These are phyloP conservation scores for Paramarasmius palmivorus DNA, from an alignment of 1,284 basidiomycete genomes.

Conservation along the genomic window DNA sequence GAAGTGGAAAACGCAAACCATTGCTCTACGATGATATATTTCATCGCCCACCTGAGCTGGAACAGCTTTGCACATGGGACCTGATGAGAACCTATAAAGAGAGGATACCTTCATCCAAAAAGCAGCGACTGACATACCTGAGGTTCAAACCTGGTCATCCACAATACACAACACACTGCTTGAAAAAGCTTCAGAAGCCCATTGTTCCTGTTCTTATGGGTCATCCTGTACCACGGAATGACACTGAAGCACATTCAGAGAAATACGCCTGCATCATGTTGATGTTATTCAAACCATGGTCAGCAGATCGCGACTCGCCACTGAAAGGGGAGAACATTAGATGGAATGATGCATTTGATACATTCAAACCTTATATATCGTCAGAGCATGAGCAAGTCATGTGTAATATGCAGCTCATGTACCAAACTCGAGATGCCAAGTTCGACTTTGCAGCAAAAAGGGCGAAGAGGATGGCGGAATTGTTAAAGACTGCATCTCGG, in stretches of 20 bases:
- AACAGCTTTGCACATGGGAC: constrained; percentile 14
- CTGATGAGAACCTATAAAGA: constrained; percentile 13
- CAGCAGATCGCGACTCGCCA: too few species aligned
- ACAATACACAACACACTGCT: constrained; percentile 11
- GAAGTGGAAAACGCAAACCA: too few species aligned
- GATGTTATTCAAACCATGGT: constrained; percentile 16
- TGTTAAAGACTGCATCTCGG: too few species aligned
- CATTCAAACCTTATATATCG: too few species aligned
- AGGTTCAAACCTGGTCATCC: constrained; percentile 14
- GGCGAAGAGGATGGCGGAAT: constrained; percentile 7
- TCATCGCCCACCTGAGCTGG: constrained; percentile 13
- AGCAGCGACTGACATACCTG: constrained; percentile 9
- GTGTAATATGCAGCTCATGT: constrained; percentile 14
- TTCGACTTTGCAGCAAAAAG: constrained; percentile 13
- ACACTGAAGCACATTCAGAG: constrained; percentile 3
- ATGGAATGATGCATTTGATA: too few species aligned
- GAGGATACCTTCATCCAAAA: constrained; percentile 10
- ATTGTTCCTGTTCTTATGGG: constrained; percentile 17
- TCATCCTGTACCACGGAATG: constrained; percentile 15
- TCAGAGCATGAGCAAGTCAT: too few species aligned
- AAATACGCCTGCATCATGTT: constrained; percentile 15
- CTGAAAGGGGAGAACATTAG: too few species aligned
- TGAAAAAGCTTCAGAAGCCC: constrained; percentile 10
- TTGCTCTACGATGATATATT: constrained; percentile 15
- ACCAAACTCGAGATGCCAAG: constrained; percentile 13